These are phyloP conservation scores for Aspergillus phoenicis DNA, from an alignment of 2,329 filamentous ascomycete genomes.

Conservation along the genomic window DNA sequence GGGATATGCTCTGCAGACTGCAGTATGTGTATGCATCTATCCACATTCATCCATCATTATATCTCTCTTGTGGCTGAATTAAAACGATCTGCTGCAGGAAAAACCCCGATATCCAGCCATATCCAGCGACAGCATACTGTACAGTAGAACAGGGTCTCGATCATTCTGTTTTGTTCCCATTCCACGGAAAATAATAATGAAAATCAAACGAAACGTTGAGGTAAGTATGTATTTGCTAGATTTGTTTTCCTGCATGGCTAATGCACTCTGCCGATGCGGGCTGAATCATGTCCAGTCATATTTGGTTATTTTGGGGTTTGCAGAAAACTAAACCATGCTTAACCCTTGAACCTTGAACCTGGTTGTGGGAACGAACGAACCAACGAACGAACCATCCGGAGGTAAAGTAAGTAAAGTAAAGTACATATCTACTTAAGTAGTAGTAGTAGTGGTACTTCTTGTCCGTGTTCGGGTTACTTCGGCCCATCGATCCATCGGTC, in stretches of 20 bases:
- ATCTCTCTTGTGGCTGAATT: neutral
- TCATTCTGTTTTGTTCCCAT: neutral
- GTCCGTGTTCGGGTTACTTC: neutral
- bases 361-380: too few species aligned
- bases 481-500: neutral
- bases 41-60: too few species aligned
- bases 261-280: neutral
- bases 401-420: too few species aligned
- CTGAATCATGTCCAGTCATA: neutral
- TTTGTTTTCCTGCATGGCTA: neutral
- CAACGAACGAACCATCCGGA: too few species aligned
- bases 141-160: too few species aligned
- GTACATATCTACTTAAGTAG: too few species aligned
- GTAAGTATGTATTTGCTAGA: neutral
- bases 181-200: neutral
- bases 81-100: slow-evolving; percentile 6
- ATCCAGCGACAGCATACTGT: neutral
- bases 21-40: too few species aligned
- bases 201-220: neutral
- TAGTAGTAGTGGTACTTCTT: too few species aligned
- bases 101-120: neutral
- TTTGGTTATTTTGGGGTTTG: too few species aligned
- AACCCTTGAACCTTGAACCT: too few species aligned
- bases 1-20: too few species aligned
- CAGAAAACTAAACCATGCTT: too few species aligned